Evolutionary conservation across 169 alveolate genomes (phyloP).

Genomic region (Babesia caballi): DNA sequence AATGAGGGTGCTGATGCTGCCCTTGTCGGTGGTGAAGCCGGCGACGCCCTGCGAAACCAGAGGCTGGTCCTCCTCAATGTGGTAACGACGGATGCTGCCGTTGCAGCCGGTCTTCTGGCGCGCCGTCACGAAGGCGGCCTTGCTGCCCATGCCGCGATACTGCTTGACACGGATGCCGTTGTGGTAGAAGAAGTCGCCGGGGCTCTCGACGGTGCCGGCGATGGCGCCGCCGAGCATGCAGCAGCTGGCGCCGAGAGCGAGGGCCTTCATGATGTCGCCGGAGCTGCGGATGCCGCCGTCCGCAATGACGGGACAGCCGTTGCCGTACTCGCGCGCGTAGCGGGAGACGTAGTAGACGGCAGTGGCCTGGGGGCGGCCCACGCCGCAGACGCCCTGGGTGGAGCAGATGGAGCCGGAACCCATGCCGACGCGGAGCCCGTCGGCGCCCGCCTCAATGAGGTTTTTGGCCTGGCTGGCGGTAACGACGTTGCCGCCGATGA

Average conservation of each 20-base stretch:
- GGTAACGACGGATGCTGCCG: constrained; percentile 58
- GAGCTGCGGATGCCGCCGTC: constrained; percentile 93
- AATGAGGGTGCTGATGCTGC: constrained; percentile 78
- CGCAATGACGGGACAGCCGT: constrained; percentile 86
- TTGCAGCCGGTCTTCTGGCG: constrained; percentile 39
- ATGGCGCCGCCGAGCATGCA: constrained; percentile 89
- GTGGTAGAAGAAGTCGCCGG: constrained; percentile 88
- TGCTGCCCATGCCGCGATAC: constrained; percentile 89
- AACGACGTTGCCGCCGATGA: constrained; percentile 92
- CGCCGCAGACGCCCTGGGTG: constrained; percentile 88
- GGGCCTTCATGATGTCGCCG: constrained; percentile 91
- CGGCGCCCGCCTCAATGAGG: constrained; percentile 85
- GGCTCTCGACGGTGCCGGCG: constrained; percentile 93
- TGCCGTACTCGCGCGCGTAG: constrained; percentile 75
- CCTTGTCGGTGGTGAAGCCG: constrained; percentile 85
- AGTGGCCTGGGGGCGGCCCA: constrained; percentile 89
- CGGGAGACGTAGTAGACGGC: constrained; percentile 89
- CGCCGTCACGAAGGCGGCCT: constrained; percentile 76
- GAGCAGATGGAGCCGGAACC: constrained; percentile 96
- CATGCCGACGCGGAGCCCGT: constrained; percentile 88
- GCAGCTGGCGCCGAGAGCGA: constrained; percentile 89
- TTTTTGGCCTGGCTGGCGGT: constrained; percentile 87
- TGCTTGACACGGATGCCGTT: constrained; percentile 81
- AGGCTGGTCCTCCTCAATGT: constrained; percentile 69
- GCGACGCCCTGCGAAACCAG: constrained; percentile 86